These are phyloP conservation scores for Aspergillus sparsus DNA, from an alignment of 495 filamentous ascomycete species.

Conservation along the genomic window DNA sequence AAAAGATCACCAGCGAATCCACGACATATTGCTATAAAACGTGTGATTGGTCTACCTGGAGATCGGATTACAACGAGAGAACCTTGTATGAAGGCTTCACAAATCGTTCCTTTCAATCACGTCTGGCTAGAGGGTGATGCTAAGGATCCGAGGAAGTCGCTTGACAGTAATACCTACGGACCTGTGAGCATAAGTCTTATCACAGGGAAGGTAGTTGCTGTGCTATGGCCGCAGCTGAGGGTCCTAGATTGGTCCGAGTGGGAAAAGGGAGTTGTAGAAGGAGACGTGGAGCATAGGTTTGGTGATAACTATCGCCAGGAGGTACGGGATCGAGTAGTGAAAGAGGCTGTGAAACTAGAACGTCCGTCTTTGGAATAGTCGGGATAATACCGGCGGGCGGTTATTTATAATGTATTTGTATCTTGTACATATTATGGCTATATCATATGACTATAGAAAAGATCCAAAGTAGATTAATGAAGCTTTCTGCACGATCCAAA, in stretches of 20 bases:
- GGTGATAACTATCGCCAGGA: constrained; percentile 43
- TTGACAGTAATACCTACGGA: constrained; percentile 77
- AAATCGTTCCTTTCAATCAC: constrained; percentile 67
- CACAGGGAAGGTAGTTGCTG: constrained; percentile 60
- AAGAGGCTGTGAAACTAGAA: constrained; percentile 44
- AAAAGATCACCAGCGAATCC: constrained; percentile 64
- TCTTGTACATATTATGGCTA: background rate
- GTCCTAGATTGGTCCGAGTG: constrained; percentile 45
- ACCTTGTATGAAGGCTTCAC: constrained; percentile 58
- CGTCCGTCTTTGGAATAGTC: constrained; percentile 29
- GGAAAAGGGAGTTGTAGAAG: constrained; percentile 35
- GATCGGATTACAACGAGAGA: constrained; percentile 63
- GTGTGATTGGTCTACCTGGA: constrained; percentile 68
- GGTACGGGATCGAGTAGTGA: constrained; percentile 42
- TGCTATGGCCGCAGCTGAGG: constrained; percentile 61
- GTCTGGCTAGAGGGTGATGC: constrained; percentile 80
- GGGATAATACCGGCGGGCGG: too few relatives aligned
- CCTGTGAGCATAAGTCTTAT: constrained; percentile 63
- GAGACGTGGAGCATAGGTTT: constrained; percentile 21
- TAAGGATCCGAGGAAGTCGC: constrained; percentile 51
- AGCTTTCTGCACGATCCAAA: too few relatives aligned
- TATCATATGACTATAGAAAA: background rate
- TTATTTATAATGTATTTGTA: background rate
- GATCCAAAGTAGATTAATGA: too few relatives aligned
- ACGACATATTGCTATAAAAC: constrained; percentile 62